These are phyloP conservation scores for Evansstolkia leycettana DNA, from an alignment of 495 filamentous ascomycete species.

Conservation along the genomic window DNA sequence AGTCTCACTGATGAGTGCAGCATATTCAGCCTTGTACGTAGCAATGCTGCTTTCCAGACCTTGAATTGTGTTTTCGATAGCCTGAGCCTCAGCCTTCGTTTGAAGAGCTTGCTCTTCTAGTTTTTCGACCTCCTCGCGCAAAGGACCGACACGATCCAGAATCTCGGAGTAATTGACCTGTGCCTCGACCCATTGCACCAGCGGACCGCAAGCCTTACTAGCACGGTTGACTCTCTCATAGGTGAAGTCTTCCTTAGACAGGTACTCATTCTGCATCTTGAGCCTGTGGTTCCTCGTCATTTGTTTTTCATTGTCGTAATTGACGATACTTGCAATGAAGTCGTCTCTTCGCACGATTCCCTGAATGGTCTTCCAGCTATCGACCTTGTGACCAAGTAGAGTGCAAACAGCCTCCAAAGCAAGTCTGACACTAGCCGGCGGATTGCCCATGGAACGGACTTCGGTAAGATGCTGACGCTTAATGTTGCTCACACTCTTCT, in stretches of 20 bases:
- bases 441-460: slow-evolving; percentile 91
- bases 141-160: slow-evolving; percentile 82
- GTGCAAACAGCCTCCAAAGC: slow-evolving; percentile 93
- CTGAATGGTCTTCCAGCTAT: slow-evolving; percentile 82
- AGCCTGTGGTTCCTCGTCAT: slow-evolving; percentile 74
- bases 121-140: slow-evolving; percentile 78
- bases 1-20: slow-evolving; percentile 89
- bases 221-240: slow-evolving; percentile 91
- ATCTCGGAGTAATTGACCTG: slow-evolving; percentile 98
- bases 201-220: slow-evolving; percentile 89
- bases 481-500: slow-evolving; percentile 93
- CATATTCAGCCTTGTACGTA: slow-evolving; percentile 96
- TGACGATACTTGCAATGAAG: slow-evolving; percentile 96
- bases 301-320: slow-evolving; percentile 89
- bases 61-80: slow-evolving; percentile 76
- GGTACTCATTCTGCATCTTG: slow-evolving; percentile 86
- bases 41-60: slow-evolving; percentile 81
- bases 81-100: slow-evolving; percentile 88
- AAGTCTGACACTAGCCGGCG: slow-evolving; percentile 79
- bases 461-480: slow-evolving; percentile 94
- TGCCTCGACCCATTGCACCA: slow-evolving; percentile 95
- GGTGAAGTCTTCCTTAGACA: slow-evolving; percentile 88
- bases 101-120: slow-evolving; percentile 82
- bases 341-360: slow-evolving; percentile 80
- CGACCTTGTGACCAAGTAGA: slow-evolving; percentile 78